Evolutionary conservation across 2,329 filamentous ascomycete species (phyloP), one percentile per base, ranked within the genome.

Genomic region (Diplodia seriata): DNA sequence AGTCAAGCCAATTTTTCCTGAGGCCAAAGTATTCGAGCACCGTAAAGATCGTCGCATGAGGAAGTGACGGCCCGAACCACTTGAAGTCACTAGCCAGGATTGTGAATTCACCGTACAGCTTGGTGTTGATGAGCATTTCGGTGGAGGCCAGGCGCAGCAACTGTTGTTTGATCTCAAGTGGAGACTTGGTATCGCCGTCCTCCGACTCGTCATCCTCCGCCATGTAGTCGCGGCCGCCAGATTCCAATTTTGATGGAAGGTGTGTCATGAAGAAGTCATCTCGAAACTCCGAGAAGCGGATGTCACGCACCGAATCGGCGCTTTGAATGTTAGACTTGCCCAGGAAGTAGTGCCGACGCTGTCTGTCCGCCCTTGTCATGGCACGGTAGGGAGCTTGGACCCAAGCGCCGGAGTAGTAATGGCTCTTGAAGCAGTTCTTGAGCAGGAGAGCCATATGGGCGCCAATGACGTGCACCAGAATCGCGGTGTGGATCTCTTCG

Each of bases 61-160:
- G 71, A 5, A 76, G 51, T 7, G 71, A 72, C 20, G 75, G 73
- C 2, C 72, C 74, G 56, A 74, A 75, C 72, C 73, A 75, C 51
- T 75, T 73, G 65, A 89, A 88, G 72, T 88, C 86, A 0, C 85
- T 86, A 14, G 85, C 82, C 49, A 89, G 76, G 2, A 86, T 83
- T 1, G 85, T 84, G 62, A 86, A 81, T 23, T 85, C 78, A 11
- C 81, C 81, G 51, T 83, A 79, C 0, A 85, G 71, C 23, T 80
- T 76, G 31, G 77, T 83, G 68, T 84, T 81, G 43, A 89, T 71
- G 43, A 86, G 75, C 15, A 86, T 81, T 71, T 89, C 86, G 8
- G 86, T 83, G 33, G 86, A 82, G 6, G 87, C 73, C 2, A 87
- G 77, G 70, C 87, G 86, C 4, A 89, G 79, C 20, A 89, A 80